Percentiles rank a stretch among this genome's conserved stretches.
Conservation (phyloP, 805 yeast genomes). For the Metschnikowia lochheadii region DNA sequence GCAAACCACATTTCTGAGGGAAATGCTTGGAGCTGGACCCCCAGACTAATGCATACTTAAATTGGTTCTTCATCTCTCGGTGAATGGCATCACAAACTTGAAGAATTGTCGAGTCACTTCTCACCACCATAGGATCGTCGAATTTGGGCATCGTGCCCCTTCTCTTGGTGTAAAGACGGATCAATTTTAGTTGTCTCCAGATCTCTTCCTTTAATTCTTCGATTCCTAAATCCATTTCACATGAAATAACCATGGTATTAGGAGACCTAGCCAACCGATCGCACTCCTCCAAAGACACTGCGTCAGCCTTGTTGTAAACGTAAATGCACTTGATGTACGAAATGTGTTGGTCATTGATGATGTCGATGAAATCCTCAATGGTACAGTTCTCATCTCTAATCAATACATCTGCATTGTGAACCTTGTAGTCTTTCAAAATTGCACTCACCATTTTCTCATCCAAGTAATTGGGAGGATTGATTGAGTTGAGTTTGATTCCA, state of each 20-base stretch:
- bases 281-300: slow-evolving; percentile 90
- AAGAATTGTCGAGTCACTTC: slow-evolving; percentile 72
- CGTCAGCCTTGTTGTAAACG: slow-evolving; percentile 92
- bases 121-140: slow-evolving; percentile 85
- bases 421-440: slow-evolving; percentile 77
- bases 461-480: slow-evolving; percentile 75
- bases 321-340: slow-evolving; percentile 88
- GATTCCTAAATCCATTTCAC: slow-evolving; percentile 82
- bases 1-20: slow-evolving; percentile 93
- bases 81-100: slow-evolving; percentile 90
- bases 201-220: slow-evolving; percentile 87
- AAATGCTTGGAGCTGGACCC: slow-evolving; percentile 93
- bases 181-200: slow-evolving; percentile 80
- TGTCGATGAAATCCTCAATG: slow-evolving; percentile 87
- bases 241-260: slow-evolving; percentile 89
- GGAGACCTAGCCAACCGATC: slow-evolving; percentile 91
- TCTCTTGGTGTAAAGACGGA: slow-evolving; percentile 83
- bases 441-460: slow-evolving; percentile 76
- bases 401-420: slow-evolving; percentile 91
- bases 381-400: slow-evolving; percentile 86
- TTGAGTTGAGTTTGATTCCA: slow-evolving; percentile 80
- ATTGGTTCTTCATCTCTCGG: slow-evolving; percentile 85
- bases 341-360: slow-evolving; percentile 81
- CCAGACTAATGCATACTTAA: slow-evolving; percentile 95
- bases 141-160: slow-evolving; percentile 81